Conservation (phyloP, 1,139 yeast species). For the Kodamaea sp. region DNA sequence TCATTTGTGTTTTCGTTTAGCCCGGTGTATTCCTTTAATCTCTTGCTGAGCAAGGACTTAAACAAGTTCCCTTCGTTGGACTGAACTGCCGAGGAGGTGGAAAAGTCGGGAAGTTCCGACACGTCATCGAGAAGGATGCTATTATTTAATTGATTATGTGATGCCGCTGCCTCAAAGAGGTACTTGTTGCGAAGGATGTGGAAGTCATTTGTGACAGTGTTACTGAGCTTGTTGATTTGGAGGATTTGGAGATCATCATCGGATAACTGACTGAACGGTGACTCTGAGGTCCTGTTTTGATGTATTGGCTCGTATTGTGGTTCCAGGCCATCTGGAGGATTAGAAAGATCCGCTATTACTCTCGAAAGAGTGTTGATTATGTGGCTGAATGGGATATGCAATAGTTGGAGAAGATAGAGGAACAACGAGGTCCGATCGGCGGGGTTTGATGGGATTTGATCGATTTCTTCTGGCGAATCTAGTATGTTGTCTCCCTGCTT, state of each 20-base stretch:
- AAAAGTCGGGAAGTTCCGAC: slow-evolving; percentile 6
- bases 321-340: background rate
- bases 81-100: slow-evolving; percentile 1
- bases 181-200: slow-evolving; percentile 11
- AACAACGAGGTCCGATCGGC: background rate
- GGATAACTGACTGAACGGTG: no score
- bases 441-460: no score
- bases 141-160: slow-evolving; percentile 9
- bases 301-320: background rate
- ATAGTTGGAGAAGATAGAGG: background rate
- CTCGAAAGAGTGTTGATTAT: slow-evolving; percentile 10
- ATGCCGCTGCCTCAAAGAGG: background rate
- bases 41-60: slow-evolving; percentile 4
- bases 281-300: no score
- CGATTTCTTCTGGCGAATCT: no score
- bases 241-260: slow-evolving; percentile 8
- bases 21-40: slow-evolving; percentile 5
- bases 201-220: slow-evolving; percentile 14
- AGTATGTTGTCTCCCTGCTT: no score
- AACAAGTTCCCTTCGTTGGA: slow-evolving; percentile 7
- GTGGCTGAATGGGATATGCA: background rate
- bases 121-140: slow-evolving; percentile 14
- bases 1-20: background rate
- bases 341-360: slow-evolving; percentile 1
- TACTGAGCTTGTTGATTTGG: slow-evolving; percentile 3